Evolutionary conservation across 176 grass and related monocot genomes (phyloP).

Genomic region (Olyra latifolia): DNA sequence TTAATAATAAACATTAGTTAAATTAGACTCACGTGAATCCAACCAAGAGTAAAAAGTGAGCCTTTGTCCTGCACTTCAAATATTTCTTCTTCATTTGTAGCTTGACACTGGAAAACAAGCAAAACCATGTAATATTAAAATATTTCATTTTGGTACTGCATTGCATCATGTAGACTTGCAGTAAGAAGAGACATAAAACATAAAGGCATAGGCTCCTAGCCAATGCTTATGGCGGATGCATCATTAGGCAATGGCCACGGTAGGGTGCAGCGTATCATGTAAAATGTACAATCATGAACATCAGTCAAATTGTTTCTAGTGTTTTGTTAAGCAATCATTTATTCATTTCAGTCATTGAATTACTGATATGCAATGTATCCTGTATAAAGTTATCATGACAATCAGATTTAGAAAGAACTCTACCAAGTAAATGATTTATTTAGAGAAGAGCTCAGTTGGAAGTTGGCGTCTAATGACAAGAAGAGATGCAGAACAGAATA

Average conservation of each 20-base stretch:
- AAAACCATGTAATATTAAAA: slow-evolving; percentile 18
- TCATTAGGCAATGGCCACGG: not conserved
- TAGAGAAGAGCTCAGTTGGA: not conserved
- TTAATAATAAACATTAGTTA: slow-evolving; percentile 3
- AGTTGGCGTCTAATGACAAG: slow-evolving; percentile 5
- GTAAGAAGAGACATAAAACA: not conserved
- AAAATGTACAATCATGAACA: slow-evolving; percentile 8
- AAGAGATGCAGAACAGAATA: slow-evolving; percentile 15
- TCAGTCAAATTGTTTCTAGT: not conserved
- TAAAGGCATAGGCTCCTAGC: not conserved
- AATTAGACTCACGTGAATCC: slow-evolving; percentile 92
- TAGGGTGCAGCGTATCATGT: not conserved
- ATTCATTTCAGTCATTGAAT: not conserved
- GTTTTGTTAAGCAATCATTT: slow-evolving; percentile 3
- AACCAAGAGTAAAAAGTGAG: slow-evolving; percentile 93
- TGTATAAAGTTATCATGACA: not conserved
- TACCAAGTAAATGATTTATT: slow-evolving; percentile 25
- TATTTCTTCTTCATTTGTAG: slow-evolving; percentile 99
- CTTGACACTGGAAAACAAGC: slow-evolving; percentile 74
- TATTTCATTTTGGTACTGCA: not conserved
- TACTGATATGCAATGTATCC: slow-evolving; percentile 4
- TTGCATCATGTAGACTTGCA: slow-evolving; percentile 4
- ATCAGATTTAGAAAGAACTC: not conserved
- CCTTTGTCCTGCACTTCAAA: slow-evolving; percentile 96
- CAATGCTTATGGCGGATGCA: not conserved